Percentiles rank a stretch among this genome's conserved stretches.
Conservation (phyloP, 2,329 filamentous ascomycete species). For the Penicillium fuscoglaucum region DNA sequence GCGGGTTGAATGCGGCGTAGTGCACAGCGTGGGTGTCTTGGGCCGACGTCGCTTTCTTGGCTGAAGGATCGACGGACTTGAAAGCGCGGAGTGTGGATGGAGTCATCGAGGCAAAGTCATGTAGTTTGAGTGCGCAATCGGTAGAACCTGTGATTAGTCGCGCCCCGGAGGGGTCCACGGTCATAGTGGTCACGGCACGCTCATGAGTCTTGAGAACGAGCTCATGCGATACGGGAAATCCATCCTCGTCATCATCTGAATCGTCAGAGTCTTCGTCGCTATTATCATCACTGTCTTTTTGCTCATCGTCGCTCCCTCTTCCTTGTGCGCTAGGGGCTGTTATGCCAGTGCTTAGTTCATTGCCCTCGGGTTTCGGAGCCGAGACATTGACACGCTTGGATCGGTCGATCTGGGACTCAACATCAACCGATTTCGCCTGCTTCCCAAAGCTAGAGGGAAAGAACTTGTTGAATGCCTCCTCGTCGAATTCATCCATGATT, state of each 20-base stretch:
- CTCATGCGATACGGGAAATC: slow-evolving; percentile 91
- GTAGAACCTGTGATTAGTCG: slow-evolving; percentile 86
- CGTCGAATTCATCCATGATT: slow-evolving; percentile 47
- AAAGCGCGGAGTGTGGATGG: slow-evolving; percentile 92
- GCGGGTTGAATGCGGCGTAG: slow-evolving; percentile 80
- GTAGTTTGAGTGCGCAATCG: slow-evolving; percentile 87
- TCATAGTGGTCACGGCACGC: slow-evolving; percentile 77
- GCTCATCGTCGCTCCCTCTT: slow-evolving; percentile 30
- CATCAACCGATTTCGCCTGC: slow-evolving; percentile 69
- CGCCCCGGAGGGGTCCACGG: slow-evolving; percentile 80
- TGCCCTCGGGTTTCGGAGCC: slow-evolving; percentile 33
- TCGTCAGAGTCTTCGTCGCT: slow-evolving; percentile 51
- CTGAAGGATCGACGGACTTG: slow-evolving; percentile 84
- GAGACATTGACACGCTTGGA: slow-evolving; percentile 62
- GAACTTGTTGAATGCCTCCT: slow-evolving; percentile 56
- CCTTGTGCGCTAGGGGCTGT: slow-evolving; percentile 25
- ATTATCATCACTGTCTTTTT: slow-evolving; percentile 43
- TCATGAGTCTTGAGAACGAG: slow-evolving; percentile 91
- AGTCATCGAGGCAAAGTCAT: slow-evolving; percentile 95
- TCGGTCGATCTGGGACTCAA: slow-evolving; percentile 77
- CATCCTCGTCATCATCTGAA: slow-evolving; percentile 70
- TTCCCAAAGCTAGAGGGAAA: slow-evolving; percentile 85
- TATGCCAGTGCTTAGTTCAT: slow-evolving; percentile 23
- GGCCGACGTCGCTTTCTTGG: slow-evolving; percentile 67
- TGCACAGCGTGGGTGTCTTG: slow-evolving; percentile 87